phyloP scores from a whole-genome alignment of 495 filamentous ascomycete genomes.

The Tuber melanosporum region DNA sequence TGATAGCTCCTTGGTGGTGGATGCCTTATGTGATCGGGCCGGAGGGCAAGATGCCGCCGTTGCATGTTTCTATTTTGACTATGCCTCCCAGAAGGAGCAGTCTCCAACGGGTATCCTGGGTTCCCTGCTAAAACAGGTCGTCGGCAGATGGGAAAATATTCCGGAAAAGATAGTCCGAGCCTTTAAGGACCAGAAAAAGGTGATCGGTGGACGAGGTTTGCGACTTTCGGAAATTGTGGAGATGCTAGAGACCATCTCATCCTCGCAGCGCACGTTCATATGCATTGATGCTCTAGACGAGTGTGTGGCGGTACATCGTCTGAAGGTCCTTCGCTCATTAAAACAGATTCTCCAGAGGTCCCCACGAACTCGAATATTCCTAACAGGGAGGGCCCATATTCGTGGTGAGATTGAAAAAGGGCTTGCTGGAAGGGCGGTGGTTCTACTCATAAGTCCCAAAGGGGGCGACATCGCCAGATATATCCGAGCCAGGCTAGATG shows the following conservation, averaged over 20 bases:
- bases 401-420: neutral
- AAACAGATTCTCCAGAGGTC: neutral
- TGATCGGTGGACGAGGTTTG: neutral
- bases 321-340: neutral
- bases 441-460: neutral
- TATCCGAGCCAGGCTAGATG: neutral
- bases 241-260: neutral
- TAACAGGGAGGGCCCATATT: neutral
- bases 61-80: neutral
- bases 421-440: neutral
- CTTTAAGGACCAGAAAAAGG: neutral
- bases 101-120: neutral
- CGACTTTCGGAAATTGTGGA: neutral
- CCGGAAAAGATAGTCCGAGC: neutral
- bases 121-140: neutral
- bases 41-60: neutral
- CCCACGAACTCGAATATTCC: neutral
- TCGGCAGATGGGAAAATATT: neutral
- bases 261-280: neutral
- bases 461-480: neutral
- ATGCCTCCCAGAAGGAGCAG: neutral
- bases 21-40: neutral
- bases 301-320: neutral
- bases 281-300: slow-evolving; percentile 1
- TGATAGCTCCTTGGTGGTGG: neutral